A percentile compares a stretch with the other conserved stretches of the same genome.
phyloP scores from a whole-genome alignment of 768 basidiomycete species.

The Crepidotus variabilis region DNA sequence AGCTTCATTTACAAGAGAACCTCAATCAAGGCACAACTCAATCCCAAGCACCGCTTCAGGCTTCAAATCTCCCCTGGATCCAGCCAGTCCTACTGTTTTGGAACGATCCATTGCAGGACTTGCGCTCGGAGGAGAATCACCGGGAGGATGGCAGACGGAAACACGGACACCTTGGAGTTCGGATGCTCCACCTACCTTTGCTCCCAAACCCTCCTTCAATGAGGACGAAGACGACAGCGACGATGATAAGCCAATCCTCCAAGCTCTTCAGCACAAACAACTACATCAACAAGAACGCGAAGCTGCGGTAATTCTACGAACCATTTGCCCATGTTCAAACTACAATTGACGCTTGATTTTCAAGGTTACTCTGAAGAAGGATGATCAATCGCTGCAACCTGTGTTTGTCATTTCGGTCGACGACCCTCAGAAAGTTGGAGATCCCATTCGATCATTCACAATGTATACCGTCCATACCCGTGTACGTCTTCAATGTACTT shows the following conservation, averaged over 20 bases:
- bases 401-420: constrained; percentile 88
- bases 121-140: constrained; percentile 31
- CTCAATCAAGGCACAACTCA: not conserved
- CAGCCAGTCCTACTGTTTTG: constrained; percentile 16
- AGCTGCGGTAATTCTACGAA: constrained; percentile 18
- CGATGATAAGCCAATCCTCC: constrained; percentile 65
- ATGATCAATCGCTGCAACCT: constrained; percentile 54
- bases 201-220: constrained; percentile 8
- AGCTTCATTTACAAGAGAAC: not conserved
- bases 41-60: constrained; percentile 16
- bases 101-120: constrained; percentile 34
- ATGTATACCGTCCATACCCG: constrained; percentile 96
- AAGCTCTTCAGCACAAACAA: constrained; percentile 33
- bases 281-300: constrained; percentile 19
- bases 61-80: constrained; percentile 35
- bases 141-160: constrained; percentile 51
- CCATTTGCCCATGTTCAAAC: not conserved
- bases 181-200: constrained; percentile 18
- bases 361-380: constrained; percentile 14
- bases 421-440: constrained; percentile 97
- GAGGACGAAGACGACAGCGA: constrained; percentile 56
- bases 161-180: constrained; percentile 35
- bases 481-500: constrained; percentile 38
- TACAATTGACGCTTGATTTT: constrained; percentile 4
- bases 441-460: constrained; percentile 88